A percentile compares a stretch with the other conserved stretches of the same genome.
phyloP scores from a whole-genome alignment of 768 basidiomycete genomes.

The Hypholoma fasciculare region DNA sequence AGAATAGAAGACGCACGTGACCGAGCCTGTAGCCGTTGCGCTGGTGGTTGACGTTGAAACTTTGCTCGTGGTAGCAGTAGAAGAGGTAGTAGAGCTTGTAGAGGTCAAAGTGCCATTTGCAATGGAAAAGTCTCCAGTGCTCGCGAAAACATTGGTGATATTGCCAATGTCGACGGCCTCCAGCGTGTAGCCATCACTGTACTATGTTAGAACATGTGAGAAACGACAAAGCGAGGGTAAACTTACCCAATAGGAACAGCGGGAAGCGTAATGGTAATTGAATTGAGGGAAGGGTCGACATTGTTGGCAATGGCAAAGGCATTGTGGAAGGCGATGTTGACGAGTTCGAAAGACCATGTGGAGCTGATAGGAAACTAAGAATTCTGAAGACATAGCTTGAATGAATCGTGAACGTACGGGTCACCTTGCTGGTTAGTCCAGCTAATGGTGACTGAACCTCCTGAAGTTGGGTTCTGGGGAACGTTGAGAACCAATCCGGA shows the following conservation, averaged over 20 bases:
- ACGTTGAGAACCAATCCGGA: slow-evolving; percentile 46
- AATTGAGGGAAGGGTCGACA: slow-evolving; percentile 35
- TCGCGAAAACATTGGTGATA: slow-evolving; percentile 42
- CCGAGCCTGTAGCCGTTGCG: neutral
- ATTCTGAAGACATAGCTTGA: neutral
- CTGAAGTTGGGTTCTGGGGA: slow-evolving; percentile 32
- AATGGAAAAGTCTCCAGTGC: slow-evolving; percentile 43
- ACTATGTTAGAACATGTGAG: neutral
- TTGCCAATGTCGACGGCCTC: slow-evolving; percentile 45
- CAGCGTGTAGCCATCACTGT: slow-evolving; percentile 49
- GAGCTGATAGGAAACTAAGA: slow-evolving; percentile 11
- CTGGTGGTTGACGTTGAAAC: slow-evolving; percentile 7
- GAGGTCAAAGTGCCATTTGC: slow-evolving; percentile 9
- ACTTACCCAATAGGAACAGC: slow-evolving; percentile 48
- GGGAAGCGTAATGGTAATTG: slow-evolving; percentile 43
- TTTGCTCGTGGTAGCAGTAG: slow-evolving; percentile 9
- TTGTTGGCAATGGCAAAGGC: slow-evolving; percentile 57
- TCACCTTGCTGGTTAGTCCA: slow-evolving; percentile 49
- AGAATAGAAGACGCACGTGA: slow-evolving; percentile 7
- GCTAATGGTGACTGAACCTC: slow-evolving; percentile 36
- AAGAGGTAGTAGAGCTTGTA: slow-evolving; percentile 4
- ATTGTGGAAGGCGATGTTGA: slow-evolving; percentile 51
- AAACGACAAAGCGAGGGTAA: neutral
- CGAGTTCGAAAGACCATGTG: slow-evolving; percentile 45
- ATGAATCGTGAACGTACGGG: slow-evolving; percentile 29